A percentile compares a stretch with the other conserved stretches of the same genome.
phyloP scores from a whole-genome alignment of 2,329 filamentous ascomycete genomes.

The Cladosporium sp. region DNA sequence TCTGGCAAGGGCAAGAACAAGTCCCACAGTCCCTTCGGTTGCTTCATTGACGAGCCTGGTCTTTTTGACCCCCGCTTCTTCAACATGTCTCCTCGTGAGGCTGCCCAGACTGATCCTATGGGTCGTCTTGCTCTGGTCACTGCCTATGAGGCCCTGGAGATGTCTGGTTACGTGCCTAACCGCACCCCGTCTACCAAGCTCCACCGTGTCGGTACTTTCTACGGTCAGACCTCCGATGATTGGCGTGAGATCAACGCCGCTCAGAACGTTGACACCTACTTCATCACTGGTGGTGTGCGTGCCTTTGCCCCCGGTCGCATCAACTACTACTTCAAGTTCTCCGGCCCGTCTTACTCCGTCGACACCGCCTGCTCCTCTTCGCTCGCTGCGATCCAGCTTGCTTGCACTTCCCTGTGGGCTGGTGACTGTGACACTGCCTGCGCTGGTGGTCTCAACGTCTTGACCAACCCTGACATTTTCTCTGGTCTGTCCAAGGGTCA shows the following conservation, averaged over 20 bases:
- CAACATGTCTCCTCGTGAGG: constrained; percentile 82
- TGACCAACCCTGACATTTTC: constrained; percentile 81
- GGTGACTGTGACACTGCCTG: constrained; percentile 80
- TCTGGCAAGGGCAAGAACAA: constrained; percentile 74
- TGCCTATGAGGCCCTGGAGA: constrained; percentile 79
- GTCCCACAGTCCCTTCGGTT: constrained; percentile 73
- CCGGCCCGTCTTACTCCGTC: constrained; percentile 68
- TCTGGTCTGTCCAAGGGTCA: constrained; percentile 73
- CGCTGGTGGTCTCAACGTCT: constrained; percentile 73
- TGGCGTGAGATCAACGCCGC: constrained; percentile 74
- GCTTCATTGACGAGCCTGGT: constrained; percentile 73
- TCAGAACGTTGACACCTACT: constrained; percentile 71
- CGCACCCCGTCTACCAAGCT: constrained; percentile 66
- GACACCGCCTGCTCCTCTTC: constrained; percentile 80
- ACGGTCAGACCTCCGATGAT: constrained; percentile 74
- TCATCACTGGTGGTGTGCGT: constrained; percentile 63
- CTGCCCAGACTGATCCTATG: constrained; percentile 78
- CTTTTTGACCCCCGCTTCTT: constrained; percentile 82
- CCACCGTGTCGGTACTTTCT: constrained; percentile 69
- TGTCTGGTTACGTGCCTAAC: constrained; percentile 75
- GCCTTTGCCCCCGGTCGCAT: constrained; percentile 66
- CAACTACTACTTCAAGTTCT: constrained; percentile 77
- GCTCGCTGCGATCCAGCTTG: constrained; percentile 69
- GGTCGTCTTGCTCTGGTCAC: constrained; percentile 74
- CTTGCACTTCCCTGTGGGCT: constrained; percentile 71